Evolutionary conservation across 768 basidiomycete genomes (phyloP), one percentile per base, ranked within the genome.

Genomic region (Guyanaporus albipodus): DNA sequence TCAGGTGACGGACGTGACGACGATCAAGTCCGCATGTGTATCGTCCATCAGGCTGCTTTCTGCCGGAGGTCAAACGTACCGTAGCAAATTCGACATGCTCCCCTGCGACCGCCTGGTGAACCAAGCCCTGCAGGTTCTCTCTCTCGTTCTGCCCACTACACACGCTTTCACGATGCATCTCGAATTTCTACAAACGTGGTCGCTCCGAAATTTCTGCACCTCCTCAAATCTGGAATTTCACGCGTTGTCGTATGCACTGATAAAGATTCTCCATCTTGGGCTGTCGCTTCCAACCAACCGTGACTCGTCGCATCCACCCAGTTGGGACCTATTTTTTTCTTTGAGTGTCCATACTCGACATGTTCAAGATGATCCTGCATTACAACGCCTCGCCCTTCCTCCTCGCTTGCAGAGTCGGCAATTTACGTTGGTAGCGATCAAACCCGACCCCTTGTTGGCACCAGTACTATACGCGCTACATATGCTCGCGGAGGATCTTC

Each of bases 391-490:
- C 22, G 66, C 57, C 29, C 55, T 72, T 18, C 76, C 73, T 19
- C 50, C 52, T 22, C 49, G 38, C 56, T 28, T 51, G 48, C 46
- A 68, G 68, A 40, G 56, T 67, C 38, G 49, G 44, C 31, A 48
- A 49, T 46, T 66, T 56, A 44, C 54, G 48, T 26, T 61, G 49
- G 40, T 53, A 46, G 38, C 57, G 53, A 3, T 58, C 50, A 61
- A 56, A 44, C 73, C 76, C 11, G 75, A 79, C 40, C 63, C 64
- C 18, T 63, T 77, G 14, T 67, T 84, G 14, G 78, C 78, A 0
- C 78, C 79, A 2, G 71, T 85, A 22, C 69, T 94, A 11, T 79
- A 83, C 48, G 85, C 82, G 0, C 66, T 98, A 2, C 93, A 97
- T 60, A 78, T 83, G 35, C 73, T 95, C 2, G 91, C 77, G 0